Conservation (phyloP, 2,329 filamentous ascomycete species). For the Bipolaris sorokiniana region DNA sequence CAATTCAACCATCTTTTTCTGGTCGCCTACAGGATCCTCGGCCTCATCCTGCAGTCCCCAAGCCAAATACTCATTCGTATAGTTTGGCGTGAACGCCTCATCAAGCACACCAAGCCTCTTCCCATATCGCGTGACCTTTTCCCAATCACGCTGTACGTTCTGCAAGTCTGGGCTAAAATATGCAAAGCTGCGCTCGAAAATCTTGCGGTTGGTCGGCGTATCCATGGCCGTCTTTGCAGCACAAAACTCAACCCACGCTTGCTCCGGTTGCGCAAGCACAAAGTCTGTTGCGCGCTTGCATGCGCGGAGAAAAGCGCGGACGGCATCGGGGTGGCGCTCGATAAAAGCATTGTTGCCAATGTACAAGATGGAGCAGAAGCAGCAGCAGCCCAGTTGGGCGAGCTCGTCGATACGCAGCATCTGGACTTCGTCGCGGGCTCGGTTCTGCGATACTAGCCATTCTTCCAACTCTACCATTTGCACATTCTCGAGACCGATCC, state of each 20-base stretch:
- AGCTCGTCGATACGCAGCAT: constrained; percentile 84
- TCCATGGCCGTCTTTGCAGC: constrained; percentile 75
- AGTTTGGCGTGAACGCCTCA: constrained; percentile 71
- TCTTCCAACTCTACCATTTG: constrained; percentile 84
- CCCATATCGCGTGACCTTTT: constrained; percentile 77
- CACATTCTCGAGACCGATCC: constrained; percentile 79
- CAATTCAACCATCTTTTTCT: constrained; percentile 74
- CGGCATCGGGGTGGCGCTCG: constrained; percentile 68
- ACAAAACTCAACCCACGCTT: constrained; percentile 71
- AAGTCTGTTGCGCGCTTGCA: constrained; percentile 77
- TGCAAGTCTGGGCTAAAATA: constrained; percentile 77
- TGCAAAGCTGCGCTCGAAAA: constrained; percentile 78
- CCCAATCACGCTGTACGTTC: constrained; percentile 77
- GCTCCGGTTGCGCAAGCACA: constrained; percentile 67
- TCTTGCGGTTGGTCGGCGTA: constrained; percentile 73
- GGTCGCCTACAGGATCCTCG: constrained; percentile 70
- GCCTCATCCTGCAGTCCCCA: constrained; percentile 72
- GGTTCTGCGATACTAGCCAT: constrained; percentile 70
- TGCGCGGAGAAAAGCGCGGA: constrained; percentile 71
- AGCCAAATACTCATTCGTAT: constrained; percentile 72
- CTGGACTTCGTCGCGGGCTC: constrained; percentile 71
- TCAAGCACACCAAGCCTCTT: constrained; percentile 73
- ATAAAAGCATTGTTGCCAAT: constrained; percentile 78
- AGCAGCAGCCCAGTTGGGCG: constrained; percentile 80
- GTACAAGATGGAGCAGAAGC: constrained; percentile 82